Percentiles rank a stretch among this genome's conserved stretches.
Evolutionary conservation across 106 monocot genomes (phyloP).

Genomic region (Phalaenopsis equestris): DNA sequence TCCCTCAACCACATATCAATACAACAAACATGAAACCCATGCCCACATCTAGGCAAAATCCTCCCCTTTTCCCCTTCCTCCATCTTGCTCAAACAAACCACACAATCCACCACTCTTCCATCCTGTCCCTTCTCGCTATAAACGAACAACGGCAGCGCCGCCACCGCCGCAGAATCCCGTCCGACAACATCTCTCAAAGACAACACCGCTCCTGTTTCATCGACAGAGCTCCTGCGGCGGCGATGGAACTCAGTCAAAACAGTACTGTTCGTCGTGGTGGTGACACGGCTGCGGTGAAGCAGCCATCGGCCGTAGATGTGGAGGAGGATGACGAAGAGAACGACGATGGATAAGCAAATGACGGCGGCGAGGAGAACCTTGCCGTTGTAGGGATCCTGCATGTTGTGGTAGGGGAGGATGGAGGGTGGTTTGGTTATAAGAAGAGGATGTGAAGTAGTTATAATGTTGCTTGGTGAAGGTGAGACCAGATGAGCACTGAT

Average conservation of each 20-base stretch:
- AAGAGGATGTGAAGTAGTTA: background rate
- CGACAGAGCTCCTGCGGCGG: background rate
- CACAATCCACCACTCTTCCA: constrained; percentile 1
- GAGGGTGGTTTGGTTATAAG: background rate
- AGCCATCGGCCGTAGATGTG: constrained; percentile 19
- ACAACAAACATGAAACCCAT: constrained; percentile 19
- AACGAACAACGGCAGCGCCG: constrained; percentile 1
- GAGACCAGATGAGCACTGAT: no score
- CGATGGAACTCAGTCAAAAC: background rate
- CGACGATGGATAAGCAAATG: constrained; percentile 11
- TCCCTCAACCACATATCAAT: constrained; percentile 15
- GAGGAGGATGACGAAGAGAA: constrained; percentile 22
- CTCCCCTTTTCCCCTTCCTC: constrained; percentile 10
- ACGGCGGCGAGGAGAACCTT: constrained; percentile 12
- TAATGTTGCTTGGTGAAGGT: no score
- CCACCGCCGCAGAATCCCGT: background rate
- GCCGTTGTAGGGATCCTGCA: constrained; percentile 8
- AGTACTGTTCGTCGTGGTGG: background rate
- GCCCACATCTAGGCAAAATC: constrained; percentile 14
- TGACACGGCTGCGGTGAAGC: constrained; percentile 3
- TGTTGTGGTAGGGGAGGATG: background rate
- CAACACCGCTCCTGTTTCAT: no score
- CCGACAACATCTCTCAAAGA: background rate
- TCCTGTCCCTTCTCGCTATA: background rate
- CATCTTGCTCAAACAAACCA: constrained; percentile 10